phyloP scores from a whole-genome alignment of 2,329 filamentous ascomycete genomes.

The Myriosclerotinia scirpicola region DNA sequence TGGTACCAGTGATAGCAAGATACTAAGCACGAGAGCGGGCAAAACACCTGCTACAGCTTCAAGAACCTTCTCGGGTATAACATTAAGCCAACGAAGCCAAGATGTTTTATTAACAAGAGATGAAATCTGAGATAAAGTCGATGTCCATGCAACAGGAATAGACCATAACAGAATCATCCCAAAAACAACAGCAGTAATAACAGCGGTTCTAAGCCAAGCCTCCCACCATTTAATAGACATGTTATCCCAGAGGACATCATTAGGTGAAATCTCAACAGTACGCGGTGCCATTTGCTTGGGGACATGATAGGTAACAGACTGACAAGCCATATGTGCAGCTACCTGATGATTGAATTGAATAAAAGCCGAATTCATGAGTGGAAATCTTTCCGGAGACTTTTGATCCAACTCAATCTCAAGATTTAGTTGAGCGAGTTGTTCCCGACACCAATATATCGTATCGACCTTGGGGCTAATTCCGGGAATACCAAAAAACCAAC shows the following conservation, averaged over 20 bases:
- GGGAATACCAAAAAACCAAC: conserved; percentile 77
- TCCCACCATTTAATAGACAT: conserved; percentile 97
- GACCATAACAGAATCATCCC: conserved; percentile 88
- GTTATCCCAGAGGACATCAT: conserved; percentile 94
- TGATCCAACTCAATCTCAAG: conserved; percentile 91
- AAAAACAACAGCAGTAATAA: conserved; percentile 64
- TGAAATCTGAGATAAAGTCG: conserved; percentile 75
- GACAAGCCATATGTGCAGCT: conserved; percentile 96
- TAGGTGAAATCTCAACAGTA: conserved; percentile 88
- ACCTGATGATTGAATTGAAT: conserved; percentile 99
- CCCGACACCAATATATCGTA: conserved; percentile 87
- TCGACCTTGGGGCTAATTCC: conserved; percentile 88
- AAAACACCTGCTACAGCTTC: conserved; percentile 78
- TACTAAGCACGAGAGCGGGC: conserved; percentile 71
- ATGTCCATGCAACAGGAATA: conserved; percentile 85
- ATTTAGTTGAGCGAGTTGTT: conserved; percentile 83
- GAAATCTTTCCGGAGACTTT: conserved; percentile 78
- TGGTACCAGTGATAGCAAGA: conserved; percentile 80
- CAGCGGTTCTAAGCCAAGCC: conserved; percentile 61
- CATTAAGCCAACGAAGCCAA: conserved; percentile 70
- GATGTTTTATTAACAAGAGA: conserved; percentile 62
- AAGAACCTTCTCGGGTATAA: conserved; percentile 63
- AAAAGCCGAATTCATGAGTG: conserved; percentile 93
- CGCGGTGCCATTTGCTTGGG: conserved; percentile 93
- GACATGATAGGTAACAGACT: conserved; percentile 84